Evolutionary conservation across 305 asterid genomes (phyloP).

Genomic region (Ruellia speciosa): DNA sequence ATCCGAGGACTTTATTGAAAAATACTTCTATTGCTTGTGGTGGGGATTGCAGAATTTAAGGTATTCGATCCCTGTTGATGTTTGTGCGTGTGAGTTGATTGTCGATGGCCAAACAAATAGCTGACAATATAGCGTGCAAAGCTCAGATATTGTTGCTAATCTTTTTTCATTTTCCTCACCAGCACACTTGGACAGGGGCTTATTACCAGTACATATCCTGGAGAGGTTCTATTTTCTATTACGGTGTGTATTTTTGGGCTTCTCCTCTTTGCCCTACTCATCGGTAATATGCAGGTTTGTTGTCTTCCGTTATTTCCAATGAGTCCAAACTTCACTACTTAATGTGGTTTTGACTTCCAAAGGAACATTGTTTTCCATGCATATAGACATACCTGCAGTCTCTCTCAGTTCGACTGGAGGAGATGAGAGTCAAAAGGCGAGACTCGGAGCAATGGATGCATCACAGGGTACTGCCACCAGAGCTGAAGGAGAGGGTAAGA

Average conservation of each 20-base stretch:
- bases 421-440: constrained; percentile 85
- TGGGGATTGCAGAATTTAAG: constrained; percentile 95
- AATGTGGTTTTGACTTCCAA: constrained; percentile 5
- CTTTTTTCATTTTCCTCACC: constrained; percentile 21
- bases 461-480: constrained; percentile 85
- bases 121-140: not conserved
- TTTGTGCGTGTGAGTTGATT: too few species aligned
- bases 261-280: constrained; percentile 88
- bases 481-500: constrained; percentile 80
- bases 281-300: constrained; percentile 96
- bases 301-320: not conserved
- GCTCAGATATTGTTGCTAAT: not conserved
- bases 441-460: constrained; percentile 99
- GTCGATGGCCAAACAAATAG: not conserved
- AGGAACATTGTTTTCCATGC: constrained; percentile 17
- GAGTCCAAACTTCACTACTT: not conserved
- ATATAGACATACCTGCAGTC: constrained; percentile 95
- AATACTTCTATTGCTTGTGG: constrained; percentile 87
- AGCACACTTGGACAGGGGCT: constrained; percentile 99
- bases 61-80: constrained; percentile 21
- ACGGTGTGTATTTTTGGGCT: constrained; percentile 78
- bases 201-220: constrained; percentile 80
- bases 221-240: constrained; percentile 80
- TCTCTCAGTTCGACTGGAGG: constrained; percentile 82
- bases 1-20: constrained; percentile 51